Conservation (phyloP, 768 basidiomycete species). For the Leccinellum luteum region DNA sequence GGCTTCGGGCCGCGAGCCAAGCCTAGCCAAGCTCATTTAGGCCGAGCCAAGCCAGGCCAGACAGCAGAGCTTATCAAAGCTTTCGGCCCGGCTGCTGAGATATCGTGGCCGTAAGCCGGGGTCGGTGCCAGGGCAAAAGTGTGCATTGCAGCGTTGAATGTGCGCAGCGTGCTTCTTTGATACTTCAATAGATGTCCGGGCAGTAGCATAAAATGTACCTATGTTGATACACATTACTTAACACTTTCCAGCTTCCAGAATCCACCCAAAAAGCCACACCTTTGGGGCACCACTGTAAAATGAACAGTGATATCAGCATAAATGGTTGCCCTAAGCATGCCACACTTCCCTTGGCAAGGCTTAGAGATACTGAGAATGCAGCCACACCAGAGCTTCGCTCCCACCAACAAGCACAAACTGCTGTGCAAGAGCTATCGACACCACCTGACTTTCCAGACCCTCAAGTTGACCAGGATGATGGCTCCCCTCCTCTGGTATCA, state of each 20-base stretch:
- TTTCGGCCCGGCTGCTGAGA: background rate
- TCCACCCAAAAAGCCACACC: background rate
- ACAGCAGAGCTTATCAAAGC: background rate
- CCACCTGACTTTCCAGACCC: background rate
- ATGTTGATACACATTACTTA: background rate
- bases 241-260: background rate
- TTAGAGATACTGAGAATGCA: background rate
- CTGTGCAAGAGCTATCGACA: background rate
- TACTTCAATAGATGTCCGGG: background rate
- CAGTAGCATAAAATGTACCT: background rate
- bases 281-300: background rate
- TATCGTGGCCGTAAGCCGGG: background rate
- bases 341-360: background rate
- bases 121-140: background rate
- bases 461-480: background rate
- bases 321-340: background rate
- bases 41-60: background rate
- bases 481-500: background rate
- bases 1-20: background rate
- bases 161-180: background rate
- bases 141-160: no score
- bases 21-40: background rate
- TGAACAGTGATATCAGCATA: background rate
- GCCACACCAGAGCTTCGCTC: background rate
- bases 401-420: background rate